Evolutionary conservation across 768 basidiomycete genomes (phyloP).

Genomic region (Coprinopsis cinerea): DNA sequence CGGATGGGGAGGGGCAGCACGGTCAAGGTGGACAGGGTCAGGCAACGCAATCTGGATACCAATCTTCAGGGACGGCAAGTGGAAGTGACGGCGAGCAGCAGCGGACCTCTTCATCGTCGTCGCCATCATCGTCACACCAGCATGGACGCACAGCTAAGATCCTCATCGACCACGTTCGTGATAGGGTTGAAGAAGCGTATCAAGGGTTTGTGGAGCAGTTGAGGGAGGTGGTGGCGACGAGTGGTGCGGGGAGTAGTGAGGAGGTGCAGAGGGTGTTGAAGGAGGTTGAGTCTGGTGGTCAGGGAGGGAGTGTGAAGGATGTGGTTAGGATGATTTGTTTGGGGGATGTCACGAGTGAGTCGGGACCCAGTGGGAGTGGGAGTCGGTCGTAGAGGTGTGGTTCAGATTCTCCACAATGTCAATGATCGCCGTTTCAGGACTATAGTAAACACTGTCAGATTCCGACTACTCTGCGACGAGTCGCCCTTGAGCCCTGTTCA

Average conservation of each 20-base stretch:
- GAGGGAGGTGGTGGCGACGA: not conserved
- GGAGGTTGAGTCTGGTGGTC: not conserved
- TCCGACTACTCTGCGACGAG: no score
- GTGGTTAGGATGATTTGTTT: not conserved
- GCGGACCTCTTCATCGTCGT: not conserved
- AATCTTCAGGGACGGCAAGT: not conserved
- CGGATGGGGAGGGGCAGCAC: not conserved
- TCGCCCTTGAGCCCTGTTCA: no score
- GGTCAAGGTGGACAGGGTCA: no score
- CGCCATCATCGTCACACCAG: not conserved
- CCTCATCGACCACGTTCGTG: conserved; percentile 4
- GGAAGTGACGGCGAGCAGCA: not conserved
- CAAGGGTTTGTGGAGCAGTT: conserved; percentile 1
- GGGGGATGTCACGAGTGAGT: not conserved
- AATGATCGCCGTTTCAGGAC: no score
- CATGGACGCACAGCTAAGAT: conserved; percentile 2
- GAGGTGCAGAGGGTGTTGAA: not conserved
- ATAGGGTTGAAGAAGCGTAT: not conserved
- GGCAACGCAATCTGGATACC: no score
- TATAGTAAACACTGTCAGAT: no score
- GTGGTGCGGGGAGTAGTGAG: not conserved
- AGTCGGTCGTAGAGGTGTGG: no score
- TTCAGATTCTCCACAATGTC: no score
- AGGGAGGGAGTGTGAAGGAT: not conserved
- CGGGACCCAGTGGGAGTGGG: not conserved